Evolutionary conservation across 1,284 basidiomycete species (phyloP).

Genomic region (Ustilago lituana): DNA sequence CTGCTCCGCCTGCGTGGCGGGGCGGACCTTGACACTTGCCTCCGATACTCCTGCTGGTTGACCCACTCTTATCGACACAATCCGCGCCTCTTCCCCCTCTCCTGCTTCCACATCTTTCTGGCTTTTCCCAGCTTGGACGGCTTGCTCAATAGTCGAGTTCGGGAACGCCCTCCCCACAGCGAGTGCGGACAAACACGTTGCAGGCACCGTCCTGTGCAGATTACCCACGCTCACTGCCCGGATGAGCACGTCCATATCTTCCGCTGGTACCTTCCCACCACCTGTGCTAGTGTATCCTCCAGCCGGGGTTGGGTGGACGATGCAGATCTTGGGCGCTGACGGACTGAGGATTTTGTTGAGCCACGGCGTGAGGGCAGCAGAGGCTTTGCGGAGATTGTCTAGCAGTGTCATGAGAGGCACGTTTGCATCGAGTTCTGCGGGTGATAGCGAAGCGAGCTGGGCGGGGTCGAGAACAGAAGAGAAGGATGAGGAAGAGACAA

Average conservation of each 20-base stretch:
- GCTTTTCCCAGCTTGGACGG: conserved; percentile 8
- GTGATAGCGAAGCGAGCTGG: conserved; percentile 4
- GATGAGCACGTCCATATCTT: conserved; percentile 54
- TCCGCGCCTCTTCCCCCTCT: background rate
- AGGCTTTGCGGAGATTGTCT: conserved; percentile 47
- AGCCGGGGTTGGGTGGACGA: conserved; percentile 47
- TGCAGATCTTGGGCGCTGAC: conserved; percentile 64
- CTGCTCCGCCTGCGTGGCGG: background rate
- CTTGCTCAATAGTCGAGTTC: conserved; percentile 39
- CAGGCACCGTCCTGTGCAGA: conserved; percentile 60
- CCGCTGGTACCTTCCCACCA: conserved; percentile 13
- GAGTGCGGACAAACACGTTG: conserved; percentile 60
- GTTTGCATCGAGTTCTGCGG: conserved; percentile 53
- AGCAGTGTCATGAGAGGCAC: conserved; percentile 34
- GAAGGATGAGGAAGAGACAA: conserved; percentile 49
- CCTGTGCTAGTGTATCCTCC: conserved; percentile 52
- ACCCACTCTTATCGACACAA: conserved; percentile 55
- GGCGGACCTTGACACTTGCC: conserved; percentile 40
- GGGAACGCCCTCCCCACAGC: conserved; percentile 44
- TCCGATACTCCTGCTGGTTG: conserved; percentile 62
- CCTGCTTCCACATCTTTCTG: background rate
- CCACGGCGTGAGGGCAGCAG: conserved; percentile 31
- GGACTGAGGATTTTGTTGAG: conserved; percentile 40
- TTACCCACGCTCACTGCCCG: conserved; percentile 60
- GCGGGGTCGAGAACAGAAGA: conserved; percentile 20